Evolutionary conservation across 2,329 filamentous ascomycete species (phyloP).

Genomic region (Hymenoscyphus fraxineus): DNA sequence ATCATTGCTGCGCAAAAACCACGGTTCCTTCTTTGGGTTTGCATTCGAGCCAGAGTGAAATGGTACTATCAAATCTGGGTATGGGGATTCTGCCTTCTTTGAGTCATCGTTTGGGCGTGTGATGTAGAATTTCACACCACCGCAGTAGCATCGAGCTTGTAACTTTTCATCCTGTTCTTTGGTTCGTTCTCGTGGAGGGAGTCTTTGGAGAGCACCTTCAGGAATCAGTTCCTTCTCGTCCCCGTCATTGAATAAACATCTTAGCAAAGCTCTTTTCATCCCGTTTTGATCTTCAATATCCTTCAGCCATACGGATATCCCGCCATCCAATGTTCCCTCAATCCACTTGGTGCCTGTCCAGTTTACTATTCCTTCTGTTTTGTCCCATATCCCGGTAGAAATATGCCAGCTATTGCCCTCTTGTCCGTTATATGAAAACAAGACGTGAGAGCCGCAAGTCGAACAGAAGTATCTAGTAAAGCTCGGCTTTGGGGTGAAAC

Average conservation of each 20-base stretch:
- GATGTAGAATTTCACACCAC: conserved; percentile 53
- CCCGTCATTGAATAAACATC: background rate
- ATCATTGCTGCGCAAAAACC: conserved; percentile 24
- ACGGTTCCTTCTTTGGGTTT: conserved; percentile 39
- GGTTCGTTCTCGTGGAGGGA: background rate
- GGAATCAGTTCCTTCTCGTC: background rate
- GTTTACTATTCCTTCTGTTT: conserved; percentile 28
- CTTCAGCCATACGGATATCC: conserved; percentile 43
- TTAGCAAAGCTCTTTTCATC: conserved; percentile 1
- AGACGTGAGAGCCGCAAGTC: conserved; percentile 46
- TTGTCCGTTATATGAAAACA: conserved; percentile 32
- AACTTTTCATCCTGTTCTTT: conserved; percentile 29
- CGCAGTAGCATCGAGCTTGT: conserved; percentile 51
- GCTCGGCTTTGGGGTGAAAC: background rate
- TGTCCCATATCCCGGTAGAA: conserved; percentile 36
- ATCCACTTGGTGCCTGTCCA: conserved; percentile 29
- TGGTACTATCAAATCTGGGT: conserved; percentile 51
- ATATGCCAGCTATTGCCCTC: conserved; percentile 30
- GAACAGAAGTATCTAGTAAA: conserved; percentile 45
- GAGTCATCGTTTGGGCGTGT: conserved; percentile 50
- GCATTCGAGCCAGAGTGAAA: conserved; percentile 37
- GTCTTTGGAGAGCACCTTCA: background rate
- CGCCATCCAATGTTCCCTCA: conserved; percentile 50
- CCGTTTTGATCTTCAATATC: conserved; percentile 19
- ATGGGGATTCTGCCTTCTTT: conserved; percentile 42